Base-by-base conservation (phyloP, 2,329 filamentous ascomycete species). In the Claviceps arundinis region DNA sequence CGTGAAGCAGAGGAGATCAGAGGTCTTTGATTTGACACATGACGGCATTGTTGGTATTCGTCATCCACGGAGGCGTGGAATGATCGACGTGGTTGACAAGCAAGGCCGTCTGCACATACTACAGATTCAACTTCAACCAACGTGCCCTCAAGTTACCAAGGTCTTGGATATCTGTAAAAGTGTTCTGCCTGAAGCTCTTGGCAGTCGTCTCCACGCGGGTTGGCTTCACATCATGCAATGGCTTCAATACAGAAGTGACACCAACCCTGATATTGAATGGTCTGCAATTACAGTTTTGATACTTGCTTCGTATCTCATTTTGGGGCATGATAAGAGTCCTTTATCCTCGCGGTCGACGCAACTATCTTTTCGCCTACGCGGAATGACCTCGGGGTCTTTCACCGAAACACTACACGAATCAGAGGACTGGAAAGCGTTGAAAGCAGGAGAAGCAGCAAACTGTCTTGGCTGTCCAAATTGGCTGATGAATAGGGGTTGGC, bases 141-240 rank as follows among this genome's bases (percentile, higher is more conserved):
- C 70, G 14, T 81, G 78, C 49, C 70, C 73, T n/a, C 73, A 84
- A 49, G 82, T 87, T 5, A 72, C 71, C 30, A 80, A 73, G 51
- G 69, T 82, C 8, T 68, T 90, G 8, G 72, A 78, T 37, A 69
- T 80, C 16, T 84, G 84, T 61, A 77, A 77, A 53, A 81, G 83
- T 56, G 75, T 85, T 37, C 64, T 89, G 30, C 78, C 80, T 6
- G 70, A 79, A 19, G 71, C 74, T 0, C 72, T 77, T 42, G 79
- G 68, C 55, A 83, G 72, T 69, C 85, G 72, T 26, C 68, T 89
- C 9, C 68, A 87, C 52, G 75, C 82, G 9, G 80, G 77, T 2
- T 90, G 86, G 84, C 86, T 85, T 77, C 82, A 87, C 61, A 74
- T 80, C 19, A 77, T 85, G 67, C 78, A 81, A 55, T 91, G 86